Evolutionary conservation across 306 rosid species (phyloP), one percentile per base, ranked within the genome.

Genomic region (Sindora glabra): DNA sequence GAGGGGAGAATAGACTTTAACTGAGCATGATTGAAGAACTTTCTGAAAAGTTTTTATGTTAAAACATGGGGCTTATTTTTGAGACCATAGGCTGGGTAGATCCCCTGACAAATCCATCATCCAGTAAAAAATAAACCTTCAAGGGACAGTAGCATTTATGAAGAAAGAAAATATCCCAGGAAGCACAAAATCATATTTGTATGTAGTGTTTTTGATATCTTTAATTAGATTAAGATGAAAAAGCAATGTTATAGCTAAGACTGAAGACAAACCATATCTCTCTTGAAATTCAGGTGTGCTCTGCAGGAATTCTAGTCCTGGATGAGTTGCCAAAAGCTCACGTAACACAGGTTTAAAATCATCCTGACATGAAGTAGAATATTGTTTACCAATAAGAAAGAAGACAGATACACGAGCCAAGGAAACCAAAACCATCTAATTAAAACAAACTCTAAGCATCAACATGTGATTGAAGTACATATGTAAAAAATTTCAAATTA

Each of bases 221-320:
- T 25, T 32, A 25, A 50, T 33, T 18, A 46, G n/a, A 62, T 37
- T 51, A 76, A 49, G 45, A 27, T 32, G 48, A 29, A 56, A 41
- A 56, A 50, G 66, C 71, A 76, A 34, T 26, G 27, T 48, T 48
- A 42, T 50, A 56, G 45, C 45, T 29, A 56, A 72, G 79, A 71
- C 39, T 56, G 51, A 74, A 68, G 63, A 82, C 99, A 45, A 77
- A 94, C 99, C 99, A 50, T 89, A 94, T 94, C 99, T 86, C 73
- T 94, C 99, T 79, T 94, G 99, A 84, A 94, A 94, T 77, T 94
- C 99, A 33, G 95, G 99, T 32, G 99, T 94, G 67, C 94, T 81
- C 80, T 89, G 99, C 71, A 94, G 79, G 81, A 94, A 94, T 77
- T 94, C 99, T 71, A 94, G 69, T 73, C 99, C 99, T 21, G 99